Percentiles rank a stretch among this genome's conserved stretches.
phyloP scores from a whole-genome alignment of 495 filamentous ascomycete genomes.

The Aspergillus saccharolyticus region DNA sequence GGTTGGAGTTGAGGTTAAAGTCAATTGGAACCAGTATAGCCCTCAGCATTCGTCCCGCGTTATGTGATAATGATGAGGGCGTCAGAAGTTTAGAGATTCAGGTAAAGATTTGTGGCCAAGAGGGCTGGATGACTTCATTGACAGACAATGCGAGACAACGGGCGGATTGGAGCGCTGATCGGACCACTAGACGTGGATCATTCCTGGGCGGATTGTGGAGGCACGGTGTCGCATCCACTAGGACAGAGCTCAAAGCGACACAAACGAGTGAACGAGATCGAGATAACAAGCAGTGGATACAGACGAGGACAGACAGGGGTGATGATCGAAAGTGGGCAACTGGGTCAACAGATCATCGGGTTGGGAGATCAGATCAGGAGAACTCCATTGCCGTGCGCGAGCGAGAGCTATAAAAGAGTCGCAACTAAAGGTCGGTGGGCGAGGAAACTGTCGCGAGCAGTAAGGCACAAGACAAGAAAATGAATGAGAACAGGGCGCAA shows the following conservation, averaged over 20 bases:
- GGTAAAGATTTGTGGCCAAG: not conserved
- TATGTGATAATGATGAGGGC: not conserved
- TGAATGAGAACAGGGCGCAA: not conserved
- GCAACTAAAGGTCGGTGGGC: not conserved
- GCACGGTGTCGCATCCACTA: not conserved
- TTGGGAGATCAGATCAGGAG: not conserved
- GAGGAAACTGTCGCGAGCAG: not conserved
- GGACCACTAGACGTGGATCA: not conserved
- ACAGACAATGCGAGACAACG: slow-evolving; percentile 1
- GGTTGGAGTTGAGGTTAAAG: not conserved
- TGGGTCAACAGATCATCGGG: not conserved
- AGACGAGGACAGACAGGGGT: not conserved
- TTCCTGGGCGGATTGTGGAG: not conserved
- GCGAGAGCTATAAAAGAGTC: not conserved
- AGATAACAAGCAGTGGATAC: not conserved
- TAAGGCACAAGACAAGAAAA: not conserved
- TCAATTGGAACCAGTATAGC: not conserved
- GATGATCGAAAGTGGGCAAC: not conserved
- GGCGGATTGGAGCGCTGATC: not conserved
- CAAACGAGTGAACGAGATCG: not conserved
- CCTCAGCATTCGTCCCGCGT: not conserved
- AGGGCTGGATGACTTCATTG: not conserved
- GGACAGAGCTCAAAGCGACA: not conserved
- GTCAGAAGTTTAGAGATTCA: too few species aligned
- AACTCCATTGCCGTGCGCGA: not conserved